These are phyloP conservation scores for Xylariaceae sp. DNA, from an alignment of 2,329 filamentous ascomycete genomes.

Conservation along the genomic window DNA sequence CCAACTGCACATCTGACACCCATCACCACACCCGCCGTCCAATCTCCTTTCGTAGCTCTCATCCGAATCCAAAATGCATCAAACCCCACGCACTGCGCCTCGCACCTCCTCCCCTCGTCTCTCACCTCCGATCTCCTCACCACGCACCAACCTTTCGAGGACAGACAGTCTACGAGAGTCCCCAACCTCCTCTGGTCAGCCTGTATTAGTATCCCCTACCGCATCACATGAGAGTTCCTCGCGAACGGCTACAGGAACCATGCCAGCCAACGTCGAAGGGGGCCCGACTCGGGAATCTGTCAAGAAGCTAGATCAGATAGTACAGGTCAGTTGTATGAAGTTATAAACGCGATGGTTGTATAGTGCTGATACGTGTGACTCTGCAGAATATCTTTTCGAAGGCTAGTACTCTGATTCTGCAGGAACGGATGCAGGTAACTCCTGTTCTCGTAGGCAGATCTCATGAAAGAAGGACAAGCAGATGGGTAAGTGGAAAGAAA, in stretches of 20 bases:
- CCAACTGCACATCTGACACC: constrained; percentile 1
- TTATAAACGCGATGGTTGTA: neutral
- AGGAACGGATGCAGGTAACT: constrained; percentile 66
- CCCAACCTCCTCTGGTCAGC: constrained; percentile 34
- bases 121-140: constrained; percentile 66
- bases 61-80: constrained; percentile 64
- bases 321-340: constrained; percentile 63
- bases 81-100: constrained; percentile 73
- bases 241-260: constrained; percentile 40
- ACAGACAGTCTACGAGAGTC: constrained; percentile 71
- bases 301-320: constrained; percentile 85
- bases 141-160: constrained; percentile 66
- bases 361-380: constrained; percentile 1
- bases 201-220: constrained; percentile 42
- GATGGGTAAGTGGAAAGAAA: constrained; percentile 29
- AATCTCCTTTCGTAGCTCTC: neutral
- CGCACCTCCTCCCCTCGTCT: constrained; percentile 66
- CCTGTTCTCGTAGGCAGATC: constrained; percentile 29
- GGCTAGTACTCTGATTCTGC: constrained; percentile 75
- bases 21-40: constrained; percentile 2
- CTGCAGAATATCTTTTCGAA: constrained; percentile 85
- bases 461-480: constrained; percentile 29
- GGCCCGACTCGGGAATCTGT: constrained; percentile 60
- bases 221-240: constrained; percentile 35
- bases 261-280: constrained; percentile 38